phyloP scores from a whole-genome alignment of 2,329 filamentous ascomycete species.

The Colletotrichum brevisporum region DNA sequence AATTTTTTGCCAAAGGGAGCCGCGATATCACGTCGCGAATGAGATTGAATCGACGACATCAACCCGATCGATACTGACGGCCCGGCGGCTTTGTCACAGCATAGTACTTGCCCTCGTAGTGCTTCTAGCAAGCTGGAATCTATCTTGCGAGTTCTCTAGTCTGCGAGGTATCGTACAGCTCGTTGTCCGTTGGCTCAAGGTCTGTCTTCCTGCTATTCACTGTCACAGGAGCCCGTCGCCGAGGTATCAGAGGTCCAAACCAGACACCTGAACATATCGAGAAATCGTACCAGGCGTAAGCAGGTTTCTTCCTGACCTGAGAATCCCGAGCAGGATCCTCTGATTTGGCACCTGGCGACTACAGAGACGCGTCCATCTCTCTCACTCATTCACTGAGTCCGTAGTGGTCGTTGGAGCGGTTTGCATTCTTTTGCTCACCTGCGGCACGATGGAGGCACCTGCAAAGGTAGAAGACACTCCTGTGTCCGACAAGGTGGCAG shows the following conservation, averaged over 20 bases:
- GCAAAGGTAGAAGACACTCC: slow-evolving; percentile 5
- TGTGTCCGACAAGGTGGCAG: not conserved
- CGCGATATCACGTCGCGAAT: slow-evolving; percentile 2
- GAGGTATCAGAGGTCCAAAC: no score
- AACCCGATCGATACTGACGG: not conserved
- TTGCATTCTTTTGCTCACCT: not conserved
- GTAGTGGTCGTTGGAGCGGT: not conserved
- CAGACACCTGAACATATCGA: no score
- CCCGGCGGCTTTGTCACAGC: not conserved
- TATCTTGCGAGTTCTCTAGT: no score
- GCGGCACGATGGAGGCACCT: slow-evolving; percentile 30
- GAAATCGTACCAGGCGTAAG: no score
- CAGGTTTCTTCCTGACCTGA: no score
- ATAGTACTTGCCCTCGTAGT: not conserved
- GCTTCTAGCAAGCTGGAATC: no score
- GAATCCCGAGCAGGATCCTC: no score
- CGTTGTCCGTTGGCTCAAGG: no score
- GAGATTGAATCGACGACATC: slow-evolving; percentile 19
- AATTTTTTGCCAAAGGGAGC: slow-evolving; percentile 32
- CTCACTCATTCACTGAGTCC: not conserved
- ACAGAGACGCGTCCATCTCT: not conserved
- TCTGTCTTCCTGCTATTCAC: no score
- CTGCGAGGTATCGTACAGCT: no score
- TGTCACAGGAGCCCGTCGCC: no score
- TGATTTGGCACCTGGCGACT: not conserved